A percentile compares a stretch with the other conserved stretches of the same genome.
Evolutionary conservation across 1,284 basidiomycete genomes (phyloP).

Genomic region (Hypsizygus ulmarius): DNA sequence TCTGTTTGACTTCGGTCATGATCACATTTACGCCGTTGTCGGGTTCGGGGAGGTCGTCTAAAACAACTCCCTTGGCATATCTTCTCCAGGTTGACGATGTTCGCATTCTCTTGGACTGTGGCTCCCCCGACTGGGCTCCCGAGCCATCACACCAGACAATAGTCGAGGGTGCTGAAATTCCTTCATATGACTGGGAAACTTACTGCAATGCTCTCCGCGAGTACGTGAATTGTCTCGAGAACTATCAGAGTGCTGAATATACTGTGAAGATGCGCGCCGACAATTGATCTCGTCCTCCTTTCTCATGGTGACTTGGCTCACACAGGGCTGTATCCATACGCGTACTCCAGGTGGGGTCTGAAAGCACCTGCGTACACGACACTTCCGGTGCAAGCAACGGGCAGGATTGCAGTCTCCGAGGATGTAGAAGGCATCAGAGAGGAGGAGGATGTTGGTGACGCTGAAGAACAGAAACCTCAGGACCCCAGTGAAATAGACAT

Average conservation of each 20-base stretch:
- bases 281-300: conserved; percentile 83
- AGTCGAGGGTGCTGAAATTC: conserved; percentile 32
- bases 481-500: conserved; percentile 17
- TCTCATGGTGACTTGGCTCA: conserved; percentile 93
- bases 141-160: conserved; percentile 43
- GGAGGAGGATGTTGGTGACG: conserved; percentile 65
- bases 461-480: conserved; percentile 27
- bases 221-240: conserved; percentile 38
- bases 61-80: conserved; percentile 73
- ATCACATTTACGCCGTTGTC: conserved; percentile 92
- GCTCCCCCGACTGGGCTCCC: conserved; percentile 83
- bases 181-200: conserved; percentile 47
- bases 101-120: conserved; percentile 92
- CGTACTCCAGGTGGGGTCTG: conserved; percentile 84
- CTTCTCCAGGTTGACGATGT: conserved; percentile 95
- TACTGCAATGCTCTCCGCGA: conserved; percentile 68
- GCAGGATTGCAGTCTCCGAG: conserved; percentile 82
- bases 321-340: conserved; percentile 89
- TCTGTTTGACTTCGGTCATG: conserved; percentile 44
- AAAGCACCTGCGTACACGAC: conserved; percentile 95
- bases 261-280: conserved; percentile 57
- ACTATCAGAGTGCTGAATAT: conserved; percentile 18
- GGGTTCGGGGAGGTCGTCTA: conserved; percentile 71
- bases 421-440: conserved; percentile 79
- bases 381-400: conserved; percentile 96